These are phyloP conservation scores for Colletotrichum tofieldiae DNA, from an alignment of 2,329 filamentous ascomycete genomes.

Conservation along the genomic window DNA sequence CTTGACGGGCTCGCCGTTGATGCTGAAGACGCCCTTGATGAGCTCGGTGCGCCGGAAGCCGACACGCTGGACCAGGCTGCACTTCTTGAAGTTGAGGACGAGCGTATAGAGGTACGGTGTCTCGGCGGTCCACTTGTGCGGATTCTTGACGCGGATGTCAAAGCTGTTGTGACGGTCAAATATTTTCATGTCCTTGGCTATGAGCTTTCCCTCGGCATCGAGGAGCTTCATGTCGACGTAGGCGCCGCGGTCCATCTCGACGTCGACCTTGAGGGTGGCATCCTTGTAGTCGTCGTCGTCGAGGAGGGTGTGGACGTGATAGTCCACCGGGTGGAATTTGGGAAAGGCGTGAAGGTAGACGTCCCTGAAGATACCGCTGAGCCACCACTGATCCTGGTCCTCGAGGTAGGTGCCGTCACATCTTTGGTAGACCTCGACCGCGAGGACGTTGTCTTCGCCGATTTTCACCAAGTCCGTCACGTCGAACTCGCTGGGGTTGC, in stretches of 20 bases:
- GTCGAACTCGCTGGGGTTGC: conserved; percentile 83
- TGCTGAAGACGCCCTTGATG: conserved; percentile 72
- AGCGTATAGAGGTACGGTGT: conserved; percentile 74
- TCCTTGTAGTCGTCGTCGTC: conserved; percentile 67
- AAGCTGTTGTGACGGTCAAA: conserved; percentile 58
- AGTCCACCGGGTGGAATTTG: conserved; percentile 67
- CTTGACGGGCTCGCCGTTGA: conserved; percentile 77
- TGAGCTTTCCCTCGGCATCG: conserved; percentile 50
- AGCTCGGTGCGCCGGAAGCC: conserved; percentile 77
- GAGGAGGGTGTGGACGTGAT: conserved; percentile 70
- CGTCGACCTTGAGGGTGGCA: conserved; percentile 65
- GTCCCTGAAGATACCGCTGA: conserved; percentile 79
- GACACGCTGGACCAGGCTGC: conserved; percentile 67
- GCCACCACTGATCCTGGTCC: conserved; percentile 80
- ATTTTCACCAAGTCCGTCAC: conserved; percentile 68
- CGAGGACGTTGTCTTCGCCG: conserved; percentile 68
- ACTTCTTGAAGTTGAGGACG: conserved; percentile 54
- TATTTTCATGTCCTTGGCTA: conserved; percentile 48
- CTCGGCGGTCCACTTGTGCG: conserved; percentile 79
- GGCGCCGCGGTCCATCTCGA: conserved; percentile 58
- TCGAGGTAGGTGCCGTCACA: conserved; percentile 82
- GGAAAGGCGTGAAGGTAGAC: conserved; percentile 77
- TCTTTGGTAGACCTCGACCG: conserved; percentile 80
- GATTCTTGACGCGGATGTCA: conserved; percentile 61
- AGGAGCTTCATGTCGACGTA: conserved; percentile 55